Base-by-base conservation (phyloP, 169 alveolate genomes). In the Plasmodium falciparum region DNA sequence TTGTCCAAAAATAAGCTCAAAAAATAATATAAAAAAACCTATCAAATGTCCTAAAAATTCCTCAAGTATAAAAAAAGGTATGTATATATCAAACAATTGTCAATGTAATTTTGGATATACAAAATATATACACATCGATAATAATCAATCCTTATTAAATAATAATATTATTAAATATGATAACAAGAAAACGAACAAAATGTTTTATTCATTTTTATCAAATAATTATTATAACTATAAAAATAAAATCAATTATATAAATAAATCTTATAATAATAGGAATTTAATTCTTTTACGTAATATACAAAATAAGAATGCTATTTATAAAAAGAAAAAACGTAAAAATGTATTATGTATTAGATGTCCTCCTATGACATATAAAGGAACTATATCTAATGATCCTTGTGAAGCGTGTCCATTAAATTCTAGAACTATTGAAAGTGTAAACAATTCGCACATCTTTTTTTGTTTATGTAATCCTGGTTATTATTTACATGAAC, bases 401-500 rank as follows among this genome's bases (percentile, higher is more conserved):
- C 78, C 70, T n/a, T 95, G 97, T 61, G 73, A 88, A 15, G 80
- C 33, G 45, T 95, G 97, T 33, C 94, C 93, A 12, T 94, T 74
- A 63, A 88, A 95, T 76, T 93, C 97, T 11, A 76, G 66, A 15
- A 95, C 97, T 0, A 43, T 71, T 11, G 88, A 71, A n/a, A 26
- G 13, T 33, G 58, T 49, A 2, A 96, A 94, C 8, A 94, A 94
- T 50, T 86, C 95, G 2, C 89, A 96, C 7, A 73, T 90, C 11
- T 93, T 92, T 43, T 95, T 93, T 58, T 95, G 97, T 83, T 90
- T 93, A 3, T 95, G 97, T 67, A 73, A 88, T 15, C 93, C 94
- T 39, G 97, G 97, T 8, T 94, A 95, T 83, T 95, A 92, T 70
- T 88, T 93, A 17, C 78, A 86, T 78, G 92, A 93, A 74, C 76